Evolutionary conservation across 2,329 filamentous ascomycete species (phyloP).

Genomic region (Fusarium penzigii): DNA sequence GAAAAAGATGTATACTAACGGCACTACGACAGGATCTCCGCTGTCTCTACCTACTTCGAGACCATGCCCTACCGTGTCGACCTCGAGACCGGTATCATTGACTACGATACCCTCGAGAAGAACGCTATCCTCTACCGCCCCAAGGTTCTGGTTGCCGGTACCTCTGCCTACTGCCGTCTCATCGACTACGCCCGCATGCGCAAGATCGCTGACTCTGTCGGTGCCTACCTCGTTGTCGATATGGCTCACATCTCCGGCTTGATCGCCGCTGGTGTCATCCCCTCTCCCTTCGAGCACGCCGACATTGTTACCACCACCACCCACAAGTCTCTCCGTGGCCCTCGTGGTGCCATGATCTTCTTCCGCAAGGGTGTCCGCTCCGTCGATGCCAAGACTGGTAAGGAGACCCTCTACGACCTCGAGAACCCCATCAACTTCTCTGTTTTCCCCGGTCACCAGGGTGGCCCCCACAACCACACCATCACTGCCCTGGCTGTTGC

Average conservation of each 20-base stretch:
- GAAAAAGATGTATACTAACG: slow-evolving; percentile 3
- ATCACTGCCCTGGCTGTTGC: slow-evolving; percentile 96
- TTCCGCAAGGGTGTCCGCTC: slow-evolving; percentile 96
- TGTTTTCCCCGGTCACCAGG: slow-evolving; percentile 98
- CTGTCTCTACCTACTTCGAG: slow-evolving; percentile 98
- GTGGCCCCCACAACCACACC: slow-evolving; percentile 98
- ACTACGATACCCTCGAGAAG: slow-evolving; percentile 92
- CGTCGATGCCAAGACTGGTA: slow-evolving; percentile 86
- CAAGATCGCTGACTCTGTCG: slow-evolving; percentile 89
- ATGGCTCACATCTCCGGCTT: slow-evolving; percentile 99
- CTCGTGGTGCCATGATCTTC: slow-evolving; percentile 99
- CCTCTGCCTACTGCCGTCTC: slow-evolving; percentile 95
- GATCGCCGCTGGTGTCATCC: slow-evolving; percentile 89
- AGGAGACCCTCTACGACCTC: slow-evolving; percentile 87
- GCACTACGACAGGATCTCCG: slow-evolving; percentile 68
- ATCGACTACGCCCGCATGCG: slow-evolving; percentile 98
- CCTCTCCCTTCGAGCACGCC: slow-evolving; percentile 87
- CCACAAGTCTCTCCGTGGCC: slow-evolving; percentile 97
- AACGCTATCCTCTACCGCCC: slow-evolving; percentile 90
- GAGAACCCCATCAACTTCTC: slow-evolving; percentile 98
- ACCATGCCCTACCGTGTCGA: slow-evolving; percentile 95
- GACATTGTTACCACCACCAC: slow-evolving; percentile 98
- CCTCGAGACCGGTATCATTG: slow-evolving; percentile 89
- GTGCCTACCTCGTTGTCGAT: slow-evolving; percentile 92
- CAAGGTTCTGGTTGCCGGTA: slow-evolving; percentile 94